Evolutionary conservation across 2,329 filamentous ascomycete genomes (phyloP), one percentile per base, ranked within the genome.

Genomic region (Tolypocladium pustulatum): DNA sequence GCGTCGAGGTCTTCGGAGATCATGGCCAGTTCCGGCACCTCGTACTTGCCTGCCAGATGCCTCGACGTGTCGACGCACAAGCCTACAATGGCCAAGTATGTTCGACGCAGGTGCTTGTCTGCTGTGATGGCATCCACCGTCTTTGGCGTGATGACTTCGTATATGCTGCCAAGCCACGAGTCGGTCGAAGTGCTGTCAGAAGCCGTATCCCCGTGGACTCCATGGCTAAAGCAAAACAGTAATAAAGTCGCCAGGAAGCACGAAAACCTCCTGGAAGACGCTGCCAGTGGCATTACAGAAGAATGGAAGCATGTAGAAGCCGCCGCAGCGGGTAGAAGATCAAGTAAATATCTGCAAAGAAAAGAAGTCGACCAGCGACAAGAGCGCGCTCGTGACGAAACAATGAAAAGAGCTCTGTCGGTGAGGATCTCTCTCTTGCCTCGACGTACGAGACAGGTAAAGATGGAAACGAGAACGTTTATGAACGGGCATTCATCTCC

Each of bases 61-160:
- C 62, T 54, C n/a, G 62, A 60, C 5, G 59, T 61, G 46, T 62
- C 59, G 37, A 58, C 60, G 37, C 58, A 58, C 61, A 62, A 58
- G 58, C 61, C 59, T 12, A 63, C 43, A 20, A 63, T 54, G 17
- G 61, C 59, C 58, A 61, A 43, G 55, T 63, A 63, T 4, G 61
- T 59, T 17, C 55, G 56, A 20, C 62, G 60, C 17, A 63, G 49
- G 22, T 62, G 62, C 17, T 43, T n/a, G 37, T 53, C 43, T 10
- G 25, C 13, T 1, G 46, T 13, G 20, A 49, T 30, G 7, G 46
- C 25, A 30, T 27, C 46, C 46, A 49, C 46, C 13, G 46, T 49
- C n/a, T 20, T 27, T 3, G 46, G 46, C 25, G 46, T 30, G 46
- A 49, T 30, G 46, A 49, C 46, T 2, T 20, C 25, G 46, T 30